Evolutionary conservation across 306 rosid genomes (phyloP), one percentile per base, ranked within the genome.

Genomic region (Rosa lucieae): DNA sequence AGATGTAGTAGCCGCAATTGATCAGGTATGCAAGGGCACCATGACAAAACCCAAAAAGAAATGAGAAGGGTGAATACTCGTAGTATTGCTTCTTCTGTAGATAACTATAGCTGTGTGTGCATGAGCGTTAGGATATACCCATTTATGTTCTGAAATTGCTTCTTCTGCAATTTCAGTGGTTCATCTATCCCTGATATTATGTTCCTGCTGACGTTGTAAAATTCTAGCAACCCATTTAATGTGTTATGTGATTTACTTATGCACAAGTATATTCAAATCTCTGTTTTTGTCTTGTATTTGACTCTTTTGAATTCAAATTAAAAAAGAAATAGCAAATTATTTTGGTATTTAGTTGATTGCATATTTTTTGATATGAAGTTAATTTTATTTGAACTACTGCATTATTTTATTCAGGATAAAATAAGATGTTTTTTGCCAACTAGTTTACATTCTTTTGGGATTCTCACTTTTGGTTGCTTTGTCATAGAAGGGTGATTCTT

Each of bases 1-100:
- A 13, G 99, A 96, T 88, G 99, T 96, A 20, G 99, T 96, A 47
- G 99, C 99, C 37, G 99, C 99, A 80, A 93, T 96, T 52, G 99
- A 96, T 88, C 99, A 91, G 98, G 99, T 96, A 77, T 42, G 69
- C 70, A 26, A 73, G 81, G 21, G 67, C 80, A 83, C 74, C 80
- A 59, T 61, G 51, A 12, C 58, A 12, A 55, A 70, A 35, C 32
- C 55, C 48, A 72, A 59, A 29, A 46, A 80, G 4, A 32, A 32
- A 35, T 0, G 2, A 23, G 65, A 61, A 59, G 67, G 77, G 68
- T 71, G 52, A 73, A 77, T 58, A 52, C 55, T 66, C 4, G 46
- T 78, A 47, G 40, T 79, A 23, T 75, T 63, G 8, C 43, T 29
- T 48, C 5, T 79, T 17, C 15, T 48, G 46, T 37, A 29, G 26